A percentile compares a stretch with the other conserved stretches of the same genome.
These are phyloP conservation scores for Lentinus brumalis DNA, from an alignment of 768 basidiomycete genomes.

Conservation along the genomic window DNA sequence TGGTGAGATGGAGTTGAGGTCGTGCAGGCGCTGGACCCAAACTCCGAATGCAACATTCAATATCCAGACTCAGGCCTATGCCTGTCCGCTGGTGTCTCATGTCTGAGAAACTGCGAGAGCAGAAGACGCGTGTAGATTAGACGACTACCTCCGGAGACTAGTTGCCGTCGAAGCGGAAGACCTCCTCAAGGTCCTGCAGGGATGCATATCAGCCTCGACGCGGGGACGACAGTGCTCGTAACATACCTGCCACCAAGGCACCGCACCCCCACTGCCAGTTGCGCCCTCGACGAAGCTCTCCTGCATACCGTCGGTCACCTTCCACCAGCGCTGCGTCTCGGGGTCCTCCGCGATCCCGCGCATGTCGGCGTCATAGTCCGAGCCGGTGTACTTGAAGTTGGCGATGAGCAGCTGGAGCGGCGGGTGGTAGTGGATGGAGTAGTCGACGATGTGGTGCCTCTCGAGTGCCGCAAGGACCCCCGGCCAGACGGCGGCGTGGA, in stretches of 20 bases:
- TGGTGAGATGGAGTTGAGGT: too few relatives aligned
- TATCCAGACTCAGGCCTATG: too few relatives aligned
- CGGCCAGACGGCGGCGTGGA: conserved; percentile 71
- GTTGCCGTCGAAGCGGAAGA: conserved; percentile 66
- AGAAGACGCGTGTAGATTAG: too few relatives aligned
- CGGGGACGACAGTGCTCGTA: background rate
- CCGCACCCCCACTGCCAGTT: conserved; percentile 62
- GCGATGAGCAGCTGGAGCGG: conserved; percentile 70
- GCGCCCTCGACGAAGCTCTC: conserved; percentile 73
- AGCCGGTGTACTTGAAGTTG: conserved; percentile 74
- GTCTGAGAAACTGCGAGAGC: too few relatives aligned
- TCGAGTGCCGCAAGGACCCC: conserved; percentile 64
- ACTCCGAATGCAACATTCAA: too few relatives aligned
- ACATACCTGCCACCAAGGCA: conserved; percentile 71
- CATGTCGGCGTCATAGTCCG: conserved; percentile 70
- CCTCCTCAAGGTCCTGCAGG: conserved; percentile 50
- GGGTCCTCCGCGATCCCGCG: conserved; percentile 59
- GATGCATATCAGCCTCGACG: background rate
- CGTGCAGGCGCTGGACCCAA: too few relatives aligned
- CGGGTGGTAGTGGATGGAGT: conserved; percentile 73
- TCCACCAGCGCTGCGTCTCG: conserved; percentile 79
- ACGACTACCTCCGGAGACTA: too few relatives aligned
- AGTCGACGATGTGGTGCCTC: conserved; percentile 68
- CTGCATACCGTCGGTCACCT: conserved; percentile 76
- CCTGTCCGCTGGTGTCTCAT: too few relatives aligned